Conservation (phyloP, 2,329 filamentous ascomycete species). For the Aureobasidium melanogenum region DNA sequence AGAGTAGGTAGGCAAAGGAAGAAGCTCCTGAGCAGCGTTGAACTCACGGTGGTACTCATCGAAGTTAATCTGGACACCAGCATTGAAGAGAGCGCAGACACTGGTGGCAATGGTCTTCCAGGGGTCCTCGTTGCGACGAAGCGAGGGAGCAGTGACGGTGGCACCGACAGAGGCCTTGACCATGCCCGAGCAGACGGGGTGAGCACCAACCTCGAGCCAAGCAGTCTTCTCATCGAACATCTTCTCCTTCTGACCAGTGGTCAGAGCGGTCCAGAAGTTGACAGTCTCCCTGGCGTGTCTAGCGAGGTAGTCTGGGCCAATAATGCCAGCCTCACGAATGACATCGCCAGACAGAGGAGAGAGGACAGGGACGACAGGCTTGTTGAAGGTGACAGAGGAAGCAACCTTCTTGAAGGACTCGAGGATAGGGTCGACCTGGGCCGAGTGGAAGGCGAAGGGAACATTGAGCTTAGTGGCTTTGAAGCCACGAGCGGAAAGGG, state of each 20-base stretch:
- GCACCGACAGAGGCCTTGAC: constrained; percentile 55
- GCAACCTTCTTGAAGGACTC: constrained; percentile 50
- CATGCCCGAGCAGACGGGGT: constrained; percentile 60
- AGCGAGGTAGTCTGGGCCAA: constrained; percentile 55
- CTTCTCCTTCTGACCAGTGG: constrained; percentile 49
- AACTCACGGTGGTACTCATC: constrained; percentile 60
- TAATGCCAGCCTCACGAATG: constrained; percentile 46
- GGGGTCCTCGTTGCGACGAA: constrained; percentile 53
- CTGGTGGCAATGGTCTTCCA: constrained; percentile 56
- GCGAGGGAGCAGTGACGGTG: constrained; percentile 49
- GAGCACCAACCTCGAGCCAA: constrained; percentile 67
- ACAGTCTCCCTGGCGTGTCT: constrained; percentile 60
- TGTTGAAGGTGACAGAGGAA: constrained; percentile 45
- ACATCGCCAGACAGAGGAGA: constrained; percentile 58
- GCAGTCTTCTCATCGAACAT: constrained; percentile 57
- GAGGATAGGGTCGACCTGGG: constrained; percentile 55
- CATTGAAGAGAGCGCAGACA: constrained; percentile 51
- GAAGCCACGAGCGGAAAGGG: constrained; percentile 44
- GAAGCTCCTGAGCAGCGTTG: constrained; percentile 47
- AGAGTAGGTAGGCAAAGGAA: constrained; percentile 59
- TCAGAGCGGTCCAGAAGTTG: constrained; percentile 56
- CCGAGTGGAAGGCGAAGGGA: constrained; percentile 59
- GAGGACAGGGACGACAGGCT: constrained; percentile 53
- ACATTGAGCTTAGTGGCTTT: constrained; percentile 56
- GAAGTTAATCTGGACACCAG: constrained; percentile 59